Base-by-base conservation (phyloP, 257 asterid genomes). In the Solanum sitiens region DNA sequence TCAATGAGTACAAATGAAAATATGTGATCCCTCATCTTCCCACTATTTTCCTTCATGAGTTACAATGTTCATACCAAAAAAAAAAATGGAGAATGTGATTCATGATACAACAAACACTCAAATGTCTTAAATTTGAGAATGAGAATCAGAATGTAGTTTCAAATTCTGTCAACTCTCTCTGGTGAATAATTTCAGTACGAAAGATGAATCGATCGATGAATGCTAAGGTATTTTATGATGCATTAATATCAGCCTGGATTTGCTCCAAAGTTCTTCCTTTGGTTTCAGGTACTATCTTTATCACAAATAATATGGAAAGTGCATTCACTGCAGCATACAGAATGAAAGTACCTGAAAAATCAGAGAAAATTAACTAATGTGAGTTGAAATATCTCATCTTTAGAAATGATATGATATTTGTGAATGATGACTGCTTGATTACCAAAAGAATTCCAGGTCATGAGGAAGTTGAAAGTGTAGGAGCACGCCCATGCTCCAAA, bases 401-500 rank as follows among this genome's bases (percentile, higher is more conserved):
- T 53, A 10, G 39, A 35, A 35, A 53, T 53, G 23, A 35, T 16
- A 56, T 75, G 83, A 44, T 23, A 71, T 37, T 11, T 84, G 27
- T 2, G 63, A 50, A 6, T 53, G 18, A 27, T 2, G 3, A 47
- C 68, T 4, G 70, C 87, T 89, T 56, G 18, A 20, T 56, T 91
- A 94, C 98, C 99, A 10, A 88, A 92, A 86, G 98, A 92, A 90
- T 94, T 94, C 99, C 99, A 97, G 87, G 86, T 88, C 98, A 95
- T 97, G 86, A 97, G 97, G 86, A 95, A 97, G 68, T 97, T 97
- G 92, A 97, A 97, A 6, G 99, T 95, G 93, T 90, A 97, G 59
- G 99, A 97, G 90, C 94, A 91, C 50, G 92, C 92, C 99, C 99
- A 95, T 33, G 99, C 98, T 20, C 98, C 99, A 30, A 95, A 97